A percentile compares a stretch with the other conserved stretches of the same genome.
Conservation (phyloP, 352 stramenopile genomes). For the Pythium sukuiense region DNA sequence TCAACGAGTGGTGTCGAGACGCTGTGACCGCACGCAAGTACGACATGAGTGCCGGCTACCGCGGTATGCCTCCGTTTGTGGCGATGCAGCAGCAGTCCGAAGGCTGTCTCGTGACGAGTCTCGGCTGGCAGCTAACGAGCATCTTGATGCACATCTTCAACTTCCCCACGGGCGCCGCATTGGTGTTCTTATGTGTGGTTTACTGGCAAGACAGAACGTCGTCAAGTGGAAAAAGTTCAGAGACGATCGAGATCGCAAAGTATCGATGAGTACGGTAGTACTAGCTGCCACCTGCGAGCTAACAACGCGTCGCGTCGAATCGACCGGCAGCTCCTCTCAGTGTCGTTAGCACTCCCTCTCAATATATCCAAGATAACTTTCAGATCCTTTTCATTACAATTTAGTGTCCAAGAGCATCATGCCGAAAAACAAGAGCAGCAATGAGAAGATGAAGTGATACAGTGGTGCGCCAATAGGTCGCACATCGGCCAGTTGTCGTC, state of each 20-base stretch:
- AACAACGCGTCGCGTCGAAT: too few species aligned
- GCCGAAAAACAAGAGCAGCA: too few species aligned
- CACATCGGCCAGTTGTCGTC: not conserved
- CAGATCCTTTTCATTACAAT: too few species aligned
- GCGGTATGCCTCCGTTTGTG: not conserved
- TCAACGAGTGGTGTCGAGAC: slow-evolving; percentile 2
- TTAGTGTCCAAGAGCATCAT: too few species aligned
- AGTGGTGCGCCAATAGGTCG: not conserved
- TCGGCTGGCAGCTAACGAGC: not conserved
- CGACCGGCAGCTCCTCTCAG: too few species aligned
- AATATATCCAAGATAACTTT: too few species aligned
- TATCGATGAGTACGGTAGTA: not conserved
- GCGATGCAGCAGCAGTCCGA: not conserved
- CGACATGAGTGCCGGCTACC: not conserved
- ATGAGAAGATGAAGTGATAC: too few species aligned
- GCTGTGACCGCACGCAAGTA: not conserved
- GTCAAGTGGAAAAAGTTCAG: not conserved
- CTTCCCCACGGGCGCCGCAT: not conserved
- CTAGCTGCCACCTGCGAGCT: too few species aligned
- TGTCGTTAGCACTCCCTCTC: too few species aligned
- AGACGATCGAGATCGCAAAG: not conserved
- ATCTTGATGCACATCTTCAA: not conserved
- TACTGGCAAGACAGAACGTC: not conserved
- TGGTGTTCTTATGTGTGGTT: not conserved
- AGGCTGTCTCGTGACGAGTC: not conserved